phyloP scores from a whole-genome alignment of 208 protist genomes.

The Acanthamoeba sp. region DNA sequence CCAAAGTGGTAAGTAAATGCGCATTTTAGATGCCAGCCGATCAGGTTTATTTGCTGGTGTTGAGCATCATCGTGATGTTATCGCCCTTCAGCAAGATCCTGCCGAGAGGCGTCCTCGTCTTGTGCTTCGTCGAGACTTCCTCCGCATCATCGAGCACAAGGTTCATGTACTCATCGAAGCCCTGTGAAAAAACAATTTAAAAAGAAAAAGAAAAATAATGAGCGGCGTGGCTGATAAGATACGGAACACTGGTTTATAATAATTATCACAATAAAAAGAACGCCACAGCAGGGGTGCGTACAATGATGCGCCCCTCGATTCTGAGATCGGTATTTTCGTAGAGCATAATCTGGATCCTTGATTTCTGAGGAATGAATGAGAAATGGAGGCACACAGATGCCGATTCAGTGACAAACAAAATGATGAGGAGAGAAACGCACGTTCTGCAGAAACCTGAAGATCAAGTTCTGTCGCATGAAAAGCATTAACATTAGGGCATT shows the following conservation, averaged over 20 bases:
- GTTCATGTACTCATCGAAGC: conserved; percentile 95
- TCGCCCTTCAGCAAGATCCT: conserved; percentile 92
- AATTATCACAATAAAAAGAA: neutral
- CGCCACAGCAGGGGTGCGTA: conserved; percentile 47
- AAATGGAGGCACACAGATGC: neutral
- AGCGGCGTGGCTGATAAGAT: neutral
- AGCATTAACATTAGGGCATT: too few relatives aligned
- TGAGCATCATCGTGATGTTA: conserved; percentile 87
- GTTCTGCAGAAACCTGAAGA: conserved; percentile 87
- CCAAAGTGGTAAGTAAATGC: neutral
- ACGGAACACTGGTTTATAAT: too few relatives aligned
- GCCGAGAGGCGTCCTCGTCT: conserved; percentile 83
- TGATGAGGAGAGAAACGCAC: conserved; percentile 77
- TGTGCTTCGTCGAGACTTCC: conserved; percentile 90
- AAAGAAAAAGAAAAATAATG: neutral
- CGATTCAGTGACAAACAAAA: neutral
- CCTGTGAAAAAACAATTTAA: conserved; percentile 76
- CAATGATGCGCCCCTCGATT: conserved; percentile 91
- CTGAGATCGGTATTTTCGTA: conserved; percentile 89
- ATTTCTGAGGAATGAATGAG: conserved; percentile 79
- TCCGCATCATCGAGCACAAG: conserved; percentile 91
- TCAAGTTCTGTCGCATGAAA: conserved; percentile 83
- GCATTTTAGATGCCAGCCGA: neutral
- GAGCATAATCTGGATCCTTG: conserved; percentile 89
- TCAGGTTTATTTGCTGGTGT: conserved; percentile 39